Evolutionary conservation across 148 eudicot species (phyloP).

Genomic region (Silene uniflora): DNA sequence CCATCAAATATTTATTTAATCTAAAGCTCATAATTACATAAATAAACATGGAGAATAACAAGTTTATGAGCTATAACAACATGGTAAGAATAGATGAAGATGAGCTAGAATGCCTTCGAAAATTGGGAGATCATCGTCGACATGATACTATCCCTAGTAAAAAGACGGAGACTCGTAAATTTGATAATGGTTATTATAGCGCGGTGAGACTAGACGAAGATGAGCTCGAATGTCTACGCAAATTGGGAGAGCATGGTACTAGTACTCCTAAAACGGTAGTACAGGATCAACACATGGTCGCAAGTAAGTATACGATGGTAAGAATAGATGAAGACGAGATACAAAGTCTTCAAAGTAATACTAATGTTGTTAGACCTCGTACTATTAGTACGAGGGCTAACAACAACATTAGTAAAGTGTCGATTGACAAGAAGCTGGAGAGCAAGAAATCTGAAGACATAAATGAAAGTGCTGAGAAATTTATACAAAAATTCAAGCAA

Average conservation of each 20-base stretch:
- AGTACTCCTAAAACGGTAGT: not conserved
- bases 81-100: not conserved
- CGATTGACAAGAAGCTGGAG: slow-evolving; percentile 13
- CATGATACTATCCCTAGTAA: not conserved
- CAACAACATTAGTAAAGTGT: not conserved
- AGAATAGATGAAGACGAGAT: slow-evolving; percentile 23
- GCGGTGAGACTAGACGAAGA: slow-evolving; percentile 1
- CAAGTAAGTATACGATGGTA: slow-evolving; percentile 5
- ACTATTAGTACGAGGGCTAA: not conserved
- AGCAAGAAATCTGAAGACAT: slow-evolving; percentile 42
- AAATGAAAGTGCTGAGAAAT: slow-evolving; percentile 65
- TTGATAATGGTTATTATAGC: not conserved
- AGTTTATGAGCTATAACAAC: not conserved
- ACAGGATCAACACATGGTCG: not conserved
- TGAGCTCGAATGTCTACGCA: slow-evolving; percentile 7
- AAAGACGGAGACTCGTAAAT: not conserved
- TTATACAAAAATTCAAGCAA: slow-evolving; percentile 64
- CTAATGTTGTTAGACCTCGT: not conserved
- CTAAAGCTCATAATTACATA: not conserved
- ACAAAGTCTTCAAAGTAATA: not conserved
- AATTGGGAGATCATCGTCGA: not conserved
- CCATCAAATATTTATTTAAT: not conserved
- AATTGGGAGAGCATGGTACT: not conserved
- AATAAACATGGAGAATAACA: not conserved
- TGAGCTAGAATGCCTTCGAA: not conserved